Evolutionary conservation across 495 filamentous ascomycete genomes (phyloP).

Genomic region (Aspergillus diversus): DNA sequence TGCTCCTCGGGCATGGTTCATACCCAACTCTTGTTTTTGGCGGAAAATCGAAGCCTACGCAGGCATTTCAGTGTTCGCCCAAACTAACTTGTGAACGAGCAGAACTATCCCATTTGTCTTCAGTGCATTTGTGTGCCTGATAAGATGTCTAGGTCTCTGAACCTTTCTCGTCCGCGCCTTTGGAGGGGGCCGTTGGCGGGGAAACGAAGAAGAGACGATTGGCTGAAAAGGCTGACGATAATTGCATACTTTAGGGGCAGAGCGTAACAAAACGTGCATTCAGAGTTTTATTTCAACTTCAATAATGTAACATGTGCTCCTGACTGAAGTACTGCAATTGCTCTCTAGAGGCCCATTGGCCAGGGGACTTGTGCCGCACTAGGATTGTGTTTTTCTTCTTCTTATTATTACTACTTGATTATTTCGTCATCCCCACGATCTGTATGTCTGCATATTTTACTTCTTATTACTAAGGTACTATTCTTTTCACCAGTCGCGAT

Average conservation of each 20-base stretch:
- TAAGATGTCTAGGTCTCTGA: neutral
- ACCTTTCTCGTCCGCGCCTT: neutral
- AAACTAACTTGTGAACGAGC: neutral
- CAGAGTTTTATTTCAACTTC: neutral
- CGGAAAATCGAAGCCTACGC: neutral
- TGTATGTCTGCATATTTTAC: neutral
- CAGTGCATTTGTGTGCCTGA: slow-evolving; percentile 3
- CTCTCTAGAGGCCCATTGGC: neutral
- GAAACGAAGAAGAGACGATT: neutral
- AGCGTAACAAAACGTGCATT: neutral
- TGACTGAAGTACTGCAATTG: neutral
- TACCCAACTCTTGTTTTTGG: neutral
- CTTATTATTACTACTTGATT: neutral
- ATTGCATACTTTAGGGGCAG: neutral
- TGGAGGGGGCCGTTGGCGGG: neutral
- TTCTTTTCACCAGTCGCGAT: no score
- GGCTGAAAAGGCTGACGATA: slow-evolving; percentile 1
- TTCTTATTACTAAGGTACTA: neutral
- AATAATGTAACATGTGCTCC: neutral
- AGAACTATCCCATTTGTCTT: neutral
- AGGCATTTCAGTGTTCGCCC: neutral
- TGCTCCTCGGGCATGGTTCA: neutral
- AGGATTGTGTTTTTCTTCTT: neutral
- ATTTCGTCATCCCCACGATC: neutral
- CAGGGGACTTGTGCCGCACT: neutral